These are phyloP conservation scores for Chrysoporthe puriensis DNA, from an alignment of 2,329 filamentous ascomycete genomes.

Conservation along the genomic window DNA sequence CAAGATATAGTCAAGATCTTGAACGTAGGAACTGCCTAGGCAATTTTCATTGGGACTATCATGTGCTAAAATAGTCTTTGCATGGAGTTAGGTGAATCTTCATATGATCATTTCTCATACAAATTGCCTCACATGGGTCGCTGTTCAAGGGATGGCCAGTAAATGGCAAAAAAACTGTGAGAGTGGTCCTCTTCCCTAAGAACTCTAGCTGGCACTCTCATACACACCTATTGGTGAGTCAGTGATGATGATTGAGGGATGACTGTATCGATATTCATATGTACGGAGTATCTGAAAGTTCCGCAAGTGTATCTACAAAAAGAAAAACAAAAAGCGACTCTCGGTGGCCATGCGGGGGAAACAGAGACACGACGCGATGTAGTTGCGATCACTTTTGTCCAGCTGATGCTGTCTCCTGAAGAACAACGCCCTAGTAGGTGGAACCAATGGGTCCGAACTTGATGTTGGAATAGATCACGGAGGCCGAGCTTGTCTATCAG, in stretches of 20 bases:
- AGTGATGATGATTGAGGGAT: not conserved
- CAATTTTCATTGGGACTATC: too few species aligned
- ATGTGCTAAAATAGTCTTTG: too few species aligned
- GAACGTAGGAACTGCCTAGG: too few species aligned
- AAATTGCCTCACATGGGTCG: too few species aligned
- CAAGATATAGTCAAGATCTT: too few species aligned
- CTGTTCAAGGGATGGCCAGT: too few species aligned
- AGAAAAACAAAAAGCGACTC: not conserved
- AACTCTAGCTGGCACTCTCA: too few species aligned
- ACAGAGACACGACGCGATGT: not conserved
- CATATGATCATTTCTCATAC: too few species aligned
- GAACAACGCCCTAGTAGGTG: conserved; percentile 19
- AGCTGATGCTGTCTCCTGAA: not conserved
- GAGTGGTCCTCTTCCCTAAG: too few species aligned
- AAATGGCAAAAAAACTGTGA: too few species aligned
- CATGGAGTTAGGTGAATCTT: too few species aligned
- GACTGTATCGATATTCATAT: not conserved
- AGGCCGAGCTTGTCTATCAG: conserved; percentile 35
- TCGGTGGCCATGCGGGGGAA: too few species aligned
- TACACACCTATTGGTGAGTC: not conserved
- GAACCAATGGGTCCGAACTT: conserved; percentile 33
- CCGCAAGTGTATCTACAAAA: not conserved
- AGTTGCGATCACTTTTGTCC: not conserved
- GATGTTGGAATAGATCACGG: conserved; percentile 32
- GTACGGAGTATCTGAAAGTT: not conserved